These are phyloP conservation scores for Suhomyces bokatorum DNA, from an alignment of 1,139 yeast genomes.

Conservation along the genomic window DNA sequence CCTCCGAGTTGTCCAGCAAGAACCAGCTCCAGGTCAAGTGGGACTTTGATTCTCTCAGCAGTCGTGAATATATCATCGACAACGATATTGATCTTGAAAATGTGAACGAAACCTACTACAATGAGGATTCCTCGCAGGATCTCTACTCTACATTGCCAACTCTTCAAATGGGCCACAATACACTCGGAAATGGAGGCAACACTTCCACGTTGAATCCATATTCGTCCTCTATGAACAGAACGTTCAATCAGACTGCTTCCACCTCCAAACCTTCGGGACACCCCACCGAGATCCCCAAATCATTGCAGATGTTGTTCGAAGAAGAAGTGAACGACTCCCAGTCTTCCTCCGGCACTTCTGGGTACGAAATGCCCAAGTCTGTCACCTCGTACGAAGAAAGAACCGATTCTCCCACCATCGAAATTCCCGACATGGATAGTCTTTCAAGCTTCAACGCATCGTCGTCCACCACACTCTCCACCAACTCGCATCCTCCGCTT, in stretches of 20 bases:
- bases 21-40: conserved; percentile 68
- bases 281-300: conserved; percentile 61
- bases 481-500: conserved; percentile 30
- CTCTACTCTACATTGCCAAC: conserved; percentile 34
- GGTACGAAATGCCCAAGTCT: conserved; percentile 8
- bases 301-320: conserved; percentile 71
- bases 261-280: not conserved
- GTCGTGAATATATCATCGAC: conserved; percentile 69
- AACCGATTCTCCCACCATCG: conserved; percentile 47
- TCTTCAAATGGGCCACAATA: conserved; percentile 21
- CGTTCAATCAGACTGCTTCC: conserved; percentile 1
- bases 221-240: conserved; percentile 1
- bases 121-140: conserved; percentile 28
- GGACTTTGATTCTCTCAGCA: conserved; percentile 81
- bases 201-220: conserved; percentile 4
- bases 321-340: conserved; percentile 19
- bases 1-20: conserved; percentile 17
- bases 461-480: conserved; percentile 8
- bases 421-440: conserved; percentile 47
- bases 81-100: conserved; percentile 57
- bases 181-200: conserved; percentile 7
- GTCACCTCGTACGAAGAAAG: conserved; percentile 18
- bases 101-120: conserved; percentile 38
- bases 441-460: conserved; percentile 26
- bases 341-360: not conserved